Evolutionary conservation across 2,329 filamentous ascomycete species (phyloP).

Genomic region (Leptographium procerum): DNA sequence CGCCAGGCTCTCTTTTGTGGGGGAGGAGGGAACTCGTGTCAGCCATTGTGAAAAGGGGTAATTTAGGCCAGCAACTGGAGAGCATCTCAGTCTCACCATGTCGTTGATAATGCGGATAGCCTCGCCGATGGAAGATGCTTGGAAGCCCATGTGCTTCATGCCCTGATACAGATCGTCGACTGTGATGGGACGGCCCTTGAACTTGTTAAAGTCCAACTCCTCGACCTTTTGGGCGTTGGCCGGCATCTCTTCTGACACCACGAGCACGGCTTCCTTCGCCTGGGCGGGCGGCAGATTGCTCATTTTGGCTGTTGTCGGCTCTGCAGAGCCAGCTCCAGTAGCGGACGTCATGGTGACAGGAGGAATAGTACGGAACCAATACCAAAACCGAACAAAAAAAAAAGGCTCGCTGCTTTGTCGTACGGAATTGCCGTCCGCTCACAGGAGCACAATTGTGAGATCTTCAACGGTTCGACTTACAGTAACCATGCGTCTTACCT

Average conservation of each 20-base stretch:
- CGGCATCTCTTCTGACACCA: constrained; percentile 73
- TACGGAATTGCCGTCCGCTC: background rate
- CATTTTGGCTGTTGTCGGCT: background rate
- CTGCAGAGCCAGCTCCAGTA: background rate
- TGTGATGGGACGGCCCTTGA: constrained; percentile 64
- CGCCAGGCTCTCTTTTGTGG: constrained; percentile 62
- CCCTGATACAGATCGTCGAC: constrained; percentile 72
- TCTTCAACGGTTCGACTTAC: background rate
- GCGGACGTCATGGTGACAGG: background rate
- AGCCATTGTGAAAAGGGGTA: background rate
- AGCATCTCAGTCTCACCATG: constrained; percentile 53
- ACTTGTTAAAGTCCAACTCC: constrained; percentile 84
- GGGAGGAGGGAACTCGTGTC: background rate
- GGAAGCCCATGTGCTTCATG: constrained; percentile 76
- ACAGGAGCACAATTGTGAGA: background rate
- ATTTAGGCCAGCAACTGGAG: too few relatives aligned
- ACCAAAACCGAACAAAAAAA: too few relatives aligned
- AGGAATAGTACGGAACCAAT: background rate
- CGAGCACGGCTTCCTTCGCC: constrained; percentile 72
- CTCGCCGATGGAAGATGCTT: constrained; percentile 62
- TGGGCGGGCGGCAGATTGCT: constrained; percentile 40
- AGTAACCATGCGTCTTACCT: background rate
- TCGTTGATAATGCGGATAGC: constrained; percentile 87
- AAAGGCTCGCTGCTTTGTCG: too few relatives aligned
- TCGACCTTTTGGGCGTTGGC: constrained; percentile 68